Evolutionary conservation across 2,329 filamentous ascomycete genomes (phyloP), one percentile per base, ranked within the genome.

Genomic region (Cladophialophora psammophila): DNA sequence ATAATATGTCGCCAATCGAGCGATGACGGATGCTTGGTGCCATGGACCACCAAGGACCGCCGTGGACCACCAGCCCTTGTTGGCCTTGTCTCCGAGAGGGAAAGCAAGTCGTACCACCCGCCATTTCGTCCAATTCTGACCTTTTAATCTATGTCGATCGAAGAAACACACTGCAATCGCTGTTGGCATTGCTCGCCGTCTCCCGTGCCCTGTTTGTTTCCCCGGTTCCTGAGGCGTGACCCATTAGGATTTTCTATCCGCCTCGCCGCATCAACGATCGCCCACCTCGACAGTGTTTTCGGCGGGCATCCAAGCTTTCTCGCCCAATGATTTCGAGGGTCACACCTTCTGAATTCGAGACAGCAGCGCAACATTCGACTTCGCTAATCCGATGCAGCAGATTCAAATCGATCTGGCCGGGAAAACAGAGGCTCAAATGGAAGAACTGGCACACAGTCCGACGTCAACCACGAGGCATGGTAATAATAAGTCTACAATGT

Each of bases 341-440:
- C 60, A 48, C 60, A 63, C 31, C 60, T 63, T 56, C 60, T 63
- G 50, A 20, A 63, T 63, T 63, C 20, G 60, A 63, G 52, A 3
- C n/a, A 40, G 38, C 32, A n/a, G 45, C 59, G 34, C n/a, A 5
- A 45, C 38, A 15, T 4, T 53, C 40, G 48, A 34, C 59, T 34
- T 42, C 59, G 48, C 45, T 45, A 55, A 35, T 50, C 45, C 45
- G 45, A 50, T 50, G 45, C 45, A 50, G 18, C 45, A 50, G 45
- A 50, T 50, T 50, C 45, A 50, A 18, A 50, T 50, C 45, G 45
- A 50, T 50, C 45, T 50, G 45, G 45, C 18, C 26, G 45, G 45
- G 10, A 31, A 26, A 20, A 50, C 18, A 50, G 45, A 50, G 45
- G 45, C 45, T 50, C 8, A 50, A 50, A 50, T 12, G 26, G 18